Percentiles rank a stretch among this genome's conserved stretches.
Evolutionary conservation across 108 stramenopile species (phyloP).

Genomic region (Pseudonitzschia multistriata): DNA sequence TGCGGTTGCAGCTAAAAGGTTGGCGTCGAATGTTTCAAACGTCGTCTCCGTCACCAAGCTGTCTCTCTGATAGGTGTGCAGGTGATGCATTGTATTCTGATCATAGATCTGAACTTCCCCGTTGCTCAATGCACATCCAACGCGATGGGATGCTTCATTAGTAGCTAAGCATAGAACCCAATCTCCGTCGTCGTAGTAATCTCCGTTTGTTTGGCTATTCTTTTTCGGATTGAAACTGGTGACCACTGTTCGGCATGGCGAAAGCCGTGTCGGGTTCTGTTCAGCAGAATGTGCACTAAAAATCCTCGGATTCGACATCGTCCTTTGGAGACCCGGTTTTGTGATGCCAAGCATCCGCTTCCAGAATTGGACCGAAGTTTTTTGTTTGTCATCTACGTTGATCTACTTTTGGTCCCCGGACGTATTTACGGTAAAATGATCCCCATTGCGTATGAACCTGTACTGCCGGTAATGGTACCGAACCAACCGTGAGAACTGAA

Average conservation of each 20-base stretch:
- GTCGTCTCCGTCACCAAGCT: conserved; percentile 28
- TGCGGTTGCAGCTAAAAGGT: conserved; percentile 49
- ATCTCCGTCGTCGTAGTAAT: conserved; percentile 48
- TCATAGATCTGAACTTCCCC: conserved; percentile 57
- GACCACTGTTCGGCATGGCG: conserved; percentile 42
- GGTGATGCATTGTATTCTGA: conserved; percentile 29
- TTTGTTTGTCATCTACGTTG: no score
- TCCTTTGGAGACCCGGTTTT: no score
- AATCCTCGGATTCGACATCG: background rate
- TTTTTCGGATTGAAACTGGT: conserved; percentile 51
- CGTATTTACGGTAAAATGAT: no score
- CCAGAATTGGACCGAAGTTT: no score
- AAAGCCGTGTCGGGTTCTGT: background rate
- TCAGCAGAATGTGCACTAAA: background rate
- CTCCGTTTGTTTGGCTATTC: conserved; percentile 7
- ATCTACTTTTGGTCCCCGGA: no score
- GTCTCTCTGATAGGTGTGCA: conserved; percentile 29
- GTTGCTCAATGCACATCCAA: conserved; percentile 55
- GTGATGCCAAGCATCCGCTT: no score
- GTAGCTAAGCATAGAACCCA: conserved; percentile 49
- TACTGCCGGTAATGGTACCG: no score
- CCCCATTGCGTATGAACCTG: no score
- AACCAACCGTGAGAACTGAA: no score
- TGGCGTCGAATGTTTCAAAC: conserved; percentile 21
- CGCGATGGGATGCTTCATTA: conserved; percentile 4